Conservation (phyloP, 352 stramenopile species). For the Aphanomyces invadans region DNA sequence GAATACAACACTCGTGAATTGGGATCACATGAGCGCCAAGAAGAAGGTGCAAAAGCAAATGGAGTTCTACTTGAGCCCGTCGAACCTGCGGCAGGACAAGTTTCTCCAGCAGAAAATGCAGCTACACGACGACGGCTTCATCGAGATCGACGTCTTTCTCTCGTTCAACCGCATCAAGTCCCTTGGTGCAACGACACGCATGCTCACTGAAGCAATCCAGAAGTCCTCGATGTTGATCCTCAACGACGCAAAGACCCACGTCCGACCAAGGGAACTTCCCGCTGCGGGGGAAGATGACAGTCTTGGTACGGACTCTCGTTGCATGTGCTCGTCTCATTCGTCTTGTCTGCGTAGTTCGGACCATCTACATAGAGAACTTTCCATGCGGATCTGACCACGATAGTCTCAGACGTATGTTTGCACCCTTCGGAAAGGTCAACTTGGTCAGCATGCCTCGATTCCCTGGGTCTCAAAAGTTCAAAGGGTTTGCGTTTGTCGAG, state of each 20-base stretch:
- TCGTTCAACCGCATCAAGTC: slow-evolving; percentile 60
- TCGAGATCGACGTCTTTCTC: slow-evolving; percentile 48
- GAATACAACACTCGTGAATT: neutral
- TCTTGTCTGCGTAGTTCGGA: slow-evolving; percentile 33
- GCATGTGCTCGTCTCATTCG: neutral
- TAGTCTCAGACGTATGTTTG: slow-evolving; percentile 47
- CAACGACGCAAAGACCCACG: slow-evolving; percentile 33
- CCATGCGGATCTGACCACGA: slow-evolving; percentile 51
- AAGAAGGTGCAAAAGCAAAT: slow-evolving; percentile 72
- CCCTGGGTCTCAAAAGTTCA: slow-evolving; percentile 54
- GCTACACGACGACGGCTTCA: slow-evolving; percentile 45
- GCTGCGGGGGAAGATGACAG: slow-evolving; percentile 30
- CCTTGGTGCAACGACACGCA: slow-evolving; percentile 45
- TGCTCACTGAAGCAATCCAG: slow-evolving; percentile 46
- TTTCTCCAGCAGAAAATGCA: slow-evolving; percentile 64
- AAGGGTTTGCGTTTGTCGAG: slow-evolving; percentile 79
- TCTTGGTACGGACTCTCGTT: slow-evolving; percentile 24
- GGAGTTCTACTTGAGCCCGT: slow-evolving; percentile 73
- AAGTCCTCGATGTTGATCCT: slow-evolving; percentile 49
- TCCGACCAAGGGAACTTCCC: slow-evolving; percentile 40
- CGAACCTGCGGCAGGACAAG: slow-evolving; percentile 73
- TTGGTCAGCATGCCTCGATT: slow-evolving; percentile 73
- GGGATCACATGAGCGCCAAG: slow-evolving; percentile 24
- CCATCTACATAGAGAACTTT: slow-evolving; percentile 74
- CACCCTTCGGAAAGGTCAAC: slow-evolving; percentile 62